These are phyloP conservation scores for Neltuma alba DNA, from an alignment of 306 rosid species.

Conservation along the genomic window DNA sequence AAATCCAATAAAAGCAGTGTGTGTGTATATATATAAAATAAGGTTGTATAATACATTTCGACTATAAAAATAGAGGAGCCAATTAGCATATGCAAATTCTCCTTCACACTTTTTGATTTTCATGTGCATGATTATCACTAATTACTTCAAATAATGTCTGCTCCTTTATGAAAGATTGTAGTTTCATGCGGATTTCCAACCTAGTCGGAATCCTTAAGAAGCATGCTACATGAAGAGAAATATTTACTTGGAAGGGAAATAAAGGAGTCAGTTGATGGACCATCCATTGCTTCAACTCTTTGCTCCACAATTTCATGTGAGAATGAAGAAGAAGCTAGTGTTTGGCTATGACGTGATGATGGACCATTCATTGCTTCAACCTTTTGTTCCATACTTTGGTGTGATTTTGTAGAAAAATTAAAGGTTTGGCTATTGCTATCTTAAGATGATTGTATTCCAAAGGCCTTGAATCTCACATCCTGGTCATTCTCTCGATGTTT, in stretches of 20 bases:
- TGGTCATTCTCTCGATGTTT: neutral
- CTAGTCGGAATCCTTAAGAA: neutral
- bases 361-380: neutral
- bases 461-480: neutral
- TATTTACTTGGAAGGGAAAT: too few relatives aligned
- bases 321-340: neutral
- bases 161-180: neutral
- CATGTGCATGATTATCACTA: too few relatives aligned
- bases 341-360: neutral
- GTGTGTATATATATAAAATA: too few relatives aligned
- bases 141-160: too few relatives aligned
- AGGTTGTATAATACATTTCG: too few relatives aligned
- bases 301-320: neutral
- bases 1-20: too few relatives aligned
- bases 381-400: neutral
- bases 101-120: too few relatives aligned
- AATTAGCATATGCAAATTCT: too few relatives aligned
- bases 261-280: neutral
- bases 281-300: neutral
- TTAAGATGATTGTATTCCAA: neutral
- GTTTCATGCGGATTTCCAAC: neutral
- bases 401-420: neutral
- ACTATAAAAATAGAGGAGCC: too few relatives aligned
- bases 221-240: neutral
- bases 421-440: neutral